Conservation (phyloP, 768 basidiomycete genomes). For the Neoboletus brunneissimus region DNA sequence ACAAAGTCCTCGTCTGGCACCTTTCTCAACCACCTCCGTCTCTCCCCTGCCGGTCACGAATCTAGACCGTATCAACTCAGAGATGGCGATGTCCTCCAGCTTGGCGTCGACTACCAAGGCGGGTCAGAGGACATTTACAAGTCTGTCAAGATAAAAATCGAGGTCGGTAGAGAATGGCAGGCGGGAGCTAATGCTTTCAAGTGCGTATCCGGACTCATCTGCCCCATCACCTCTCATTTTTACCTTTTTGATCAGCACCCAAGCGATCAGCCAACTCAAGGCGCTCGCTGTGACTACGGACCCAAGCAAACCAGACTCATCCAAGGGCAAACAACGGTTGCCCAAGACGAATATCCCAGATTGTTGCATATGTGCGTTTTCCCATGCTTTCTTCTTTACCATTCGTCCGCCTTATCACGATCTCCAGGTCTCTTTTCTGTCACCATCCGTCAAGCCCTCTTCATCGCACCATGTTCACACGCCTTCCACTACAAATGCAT, state of each 20-base stretch:
- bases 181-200: constrained; percentile 90
- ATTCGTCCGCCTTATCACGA: neutral
- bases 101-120: constrained; percentile 97
- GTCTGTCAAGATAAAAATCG: constrained; percentile 93
- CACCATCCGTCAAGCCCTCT: constrained; percentile 91
- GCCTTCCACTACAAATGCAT: constrained; percentile 98
- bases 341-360: constrained; percentile 59
- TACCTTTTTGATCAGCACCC: constrained; percentile 45
- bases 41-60: constrained; percentile 82
- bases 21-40: constrained; percentile 92
- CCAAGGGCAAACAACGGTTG: constrained; percentile 27
- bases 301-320: constrained; percentile 10
- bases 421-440: constrained; percentile 71
- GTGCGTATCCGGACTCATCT: constrained; percentile 3
- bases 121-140: constrained; percentile 97
- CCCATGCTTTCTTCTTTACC: neutral
- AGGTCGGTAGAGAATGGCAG: constrained; percentile 92
- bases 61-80: constrained; percentile 72
- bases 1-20: constrained; percentile 90
- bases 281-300: constrained; percentile 50
- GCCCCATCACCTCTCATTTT: neutral
- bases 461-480: constrained; percentile 97
- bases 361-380: constrained; percentile 85
- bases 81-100: constrained; percentile 93
- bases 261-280: constrained; percentile 79